phyloP scores from a whole-genome alignment of 306 rosid species.

The Cucurbita moschata region DNA sequence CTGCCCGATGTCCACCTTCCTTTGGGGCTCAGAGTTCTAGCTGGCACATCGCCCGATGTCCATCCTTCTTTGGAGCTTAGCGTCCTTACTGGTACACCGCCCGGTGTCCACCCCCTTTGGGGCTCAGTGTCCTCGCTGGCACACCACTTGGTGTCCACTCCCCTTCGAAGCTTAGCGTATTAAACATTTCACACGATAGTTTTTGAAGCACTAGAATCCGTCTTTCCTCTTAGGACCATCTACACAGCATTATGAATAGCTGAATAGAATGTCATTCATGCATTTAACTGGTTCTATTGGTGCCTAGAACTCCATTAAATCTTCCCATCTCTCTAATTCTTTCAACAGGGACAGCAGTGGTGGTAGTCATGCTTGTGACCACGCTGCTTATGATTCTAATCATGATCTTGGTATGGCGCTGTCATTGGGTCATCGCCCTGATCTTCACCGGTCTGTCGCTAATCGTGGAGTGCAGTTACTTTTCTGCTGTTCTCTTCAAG shows the following conservation, averaged over 20 bases:
- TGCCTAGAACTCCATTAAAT: neutral
- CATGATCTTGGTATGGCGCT: constrained; percentile 91
- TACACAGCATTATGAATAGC: neutral
- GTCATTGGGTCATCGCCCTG: constrained; percentile 74
- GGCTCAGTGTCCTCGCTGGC: too few species aligned
- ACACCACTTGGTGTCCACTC: too few species aligned
- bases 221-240: neutral
- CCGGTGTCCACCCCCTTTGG: too few species aligned
- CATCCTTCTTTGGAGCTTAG: too few species aligned
- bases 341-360: constrained; percentile 80
- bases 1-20: too few species aligned
- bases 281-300: neutral
- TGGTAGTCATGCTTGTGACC: constrained; percentile 77
- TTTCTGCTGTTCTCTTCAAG: constrained; percentile 77
- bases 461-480: constrained; percentile 69
- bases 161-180: neutral
- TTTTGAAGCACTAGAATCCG: neutral
- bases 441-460: constrained; percentile 52
- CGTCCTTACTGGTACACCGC: too few species aligned
- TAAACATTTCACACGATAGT: neutral
- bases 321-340: neutral
- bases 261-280: neutral
- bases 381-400: constrained; percentile 71
- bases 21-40: too few species aligned
- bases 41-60: too few species aligned